Evolutionary conservation across 768 basidiomycete genomes (phyloP), one percentile per base, ranked within the genome.

Genomic region (Lepiota brunneoincarnata): DNA sequence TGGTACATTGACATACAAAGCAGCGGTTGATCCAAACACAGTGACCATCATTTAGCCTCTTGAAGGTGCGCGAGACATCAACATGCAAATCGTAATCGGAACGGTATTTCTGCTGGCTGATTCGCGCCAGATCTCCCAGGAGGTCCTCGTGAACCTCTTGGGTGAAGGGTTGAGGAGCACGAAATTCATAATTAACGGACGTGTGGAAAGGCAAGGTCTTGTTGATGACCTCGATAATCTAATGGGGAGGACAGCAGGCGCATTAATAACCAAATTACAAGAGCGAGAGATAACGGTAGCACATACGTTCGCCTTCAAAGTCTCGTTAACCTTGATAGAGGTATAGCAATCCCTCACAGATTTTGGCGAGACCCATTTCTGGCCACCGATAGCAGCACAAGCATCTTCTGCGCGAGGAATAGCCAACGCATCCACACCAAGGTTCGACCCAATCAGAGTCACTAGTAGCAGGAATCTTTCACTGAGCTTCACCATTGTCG

Each of bases 131-230:
- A 59, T 83, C 82, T 4, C 65, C 70, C 4, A 76, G 63, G 15
- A 85, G 58, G 54, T 86, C 75, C 58, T 83, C 83, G 49, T 83
- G 82, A 6, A 84, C 82, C 51, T 81, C 80, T 1, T 64, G 56
- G 12, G 69, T 65, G 61, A 82, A 85, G 4, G 82, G 82, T 35
- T 66, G 61, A 1, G 83, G 82, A 0, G 83, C 82, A 38, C 64
- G 64, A 42, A 80, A 73, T 61, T 84, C 74, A 56, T 83, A 85
- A 64, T 83, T 84, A 23, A 79, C 76, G 1, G 83, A 84, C 0
- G 82, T 80, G 60, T 85, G 83, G 64, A 86, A 84, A 14, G 77
- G 76, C n/a, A 84, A 64, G 1, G 80, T 80, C 59, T 79, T 82
- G 62, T 74, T 83, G 51, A 83, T 68, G 2, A 82, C 80, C 53